Conservation (phyloP, 257 asterid species). For the Solanum piurae region DNA sequence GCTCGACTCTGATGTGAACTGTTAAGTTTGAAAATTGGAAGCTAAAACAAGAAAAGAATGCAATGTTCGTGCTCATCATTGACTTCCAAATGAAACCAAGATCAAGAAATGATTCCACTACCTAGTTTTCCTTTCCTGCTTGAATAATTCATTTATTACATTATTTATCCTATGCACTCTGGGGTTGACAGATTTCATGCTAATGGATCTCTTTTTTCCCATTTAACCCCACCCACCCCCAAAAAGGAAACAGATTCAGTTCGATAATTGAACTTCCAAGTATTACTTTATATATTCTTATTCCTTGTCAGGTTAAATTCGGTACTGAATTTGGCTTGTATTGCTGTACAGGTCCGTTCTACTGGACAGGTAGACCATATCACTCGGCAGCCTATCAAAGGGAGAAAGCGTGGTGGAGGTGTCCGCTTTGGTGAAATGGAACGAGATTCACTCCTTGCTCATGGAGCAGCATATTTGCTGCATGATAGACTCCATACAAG, state of each 20-base stretch:
- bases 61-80: not conserved
- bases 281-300: not conserved
- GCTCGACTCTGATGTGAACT: not conserved
- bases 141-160: not conserved
- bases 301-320: not conserved
- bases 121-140: not conserved
- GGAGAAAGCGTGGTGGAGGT: conserved; percentile 96
- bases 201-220: not conserved
- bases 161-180: not conserved
- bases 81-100: not conserved
- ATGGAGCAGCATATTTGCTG: conserved; percentile 86
- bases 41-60: not conserved
- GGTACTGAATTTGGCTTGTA: not conserved
- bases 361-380: conserved; percentile 79
- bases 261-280: not conserved
- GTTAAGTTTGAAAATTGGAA: not conserved
- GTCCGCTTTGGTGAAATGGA: conserved; percentile 99
- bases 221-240: not conserved
- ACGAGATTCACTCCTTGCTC: conserved; percentile 92
- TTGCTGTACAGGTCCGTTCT: conserved; percentile 65
- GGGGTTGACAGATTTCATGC: not conserved
- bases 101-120: not conserved
- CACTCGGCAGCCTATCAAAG: conserved; percentile 91
- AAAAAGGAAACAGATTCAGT: not conserved
- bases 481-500: conserved; percentile 93